These are phyloP conservation scores for Lippia alba DNA, from an alignment of 305 asterid species.

Conservation along the genomic window DNA sequence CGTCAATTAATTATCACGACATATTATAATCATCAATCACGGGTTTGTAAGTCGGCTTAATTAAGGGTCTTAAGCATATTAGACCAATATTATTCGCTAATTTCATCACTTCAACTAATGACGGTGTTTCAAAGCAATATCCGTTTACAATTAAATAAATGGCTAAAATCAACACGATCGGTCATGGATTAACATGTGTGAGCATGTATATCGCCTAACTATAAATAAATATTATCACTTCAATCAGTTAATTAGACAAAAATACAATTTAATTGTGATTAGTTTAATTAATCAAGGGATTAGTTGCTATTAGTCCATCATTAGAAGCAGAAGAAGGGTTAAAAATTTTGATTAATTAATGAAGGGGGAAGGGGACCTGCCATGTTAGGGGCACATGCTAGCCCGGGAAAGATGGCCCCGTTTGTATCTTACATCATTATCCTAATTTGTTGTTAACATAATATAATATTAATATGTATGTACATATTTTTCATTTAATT, in stretches of 20 bases:
- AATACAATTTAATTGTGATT: constrained; percentile 34
- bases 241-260: constrained; percentile 13
- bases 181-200: not conserved
- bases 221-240: constrained; percentile 9
- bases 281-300: constrained; percentile 23
- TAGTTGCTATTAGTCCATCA: constrained; percentile 10
- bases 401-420: constrained; percentile 51
- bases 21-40: not conserved
- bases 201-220: constrained; percentile 9
- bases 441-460: constrained; percentile 33
- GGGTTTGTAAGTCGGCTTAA: constrained; percentile 11
- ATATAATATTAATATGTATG: too few species aligned
- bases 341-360: constrained; percentile 10
- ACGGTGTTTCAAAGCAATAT: not conserved
- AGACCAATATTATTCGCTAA: constrained; percentile 27
- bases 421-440: constrained; percentile 41
- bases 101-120: constrained; percentile 17
- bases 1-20: not conserved
- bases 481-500: too few species aligned
- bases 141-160: not conserved
- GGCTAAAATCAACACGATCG: too few species aligned
- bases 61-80: not conserved
- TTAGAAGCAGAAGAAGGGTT: constrained; percentile 30
- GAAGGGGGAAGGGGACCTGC: constrained; percentile 49
- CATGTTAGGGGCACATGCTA: constrained; percentile 82